phyloP scores from a whole-genome alignment of 192 early-diverging fungal species.

The Borealophlyctis nickersoniae region DNA sequence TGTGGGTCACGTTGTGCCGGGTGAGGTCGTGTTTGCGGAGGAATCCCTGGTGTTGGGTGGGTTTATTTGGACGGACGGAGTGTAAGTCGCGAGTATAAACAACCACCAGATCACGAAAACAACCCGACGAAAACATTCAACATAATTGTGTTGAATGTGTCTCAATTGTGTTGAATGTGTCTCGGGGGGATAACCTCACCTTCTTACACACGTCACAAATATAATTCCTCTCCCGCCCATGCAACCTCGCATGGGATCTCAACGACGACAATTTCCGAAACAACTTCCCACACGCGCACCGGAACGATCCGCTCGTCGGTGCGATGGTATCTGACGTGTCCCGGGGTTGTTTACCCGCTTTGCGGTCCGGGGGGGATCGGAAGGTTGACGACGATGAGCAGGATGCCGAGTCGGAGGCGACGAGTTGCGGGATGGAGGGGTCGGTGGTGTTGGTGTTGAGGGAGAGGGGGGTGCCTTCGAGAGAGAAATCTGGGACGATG shows the following conservation, averaged over 20 bases:
- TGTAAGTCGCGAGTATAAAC: not conserved
- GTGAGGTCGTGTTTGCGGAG: conserved; percentile 33
- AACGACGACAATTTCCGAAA: conserved; percentile 27
- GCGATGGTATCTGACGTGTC: too few relatives aligned
- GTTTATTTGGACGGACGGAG: not conserved
- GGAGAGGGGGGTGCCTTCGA: too few relatives aligned
- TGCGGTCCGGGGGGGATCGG: too few relatives aligned
- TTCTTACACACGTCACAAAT: conserved; percentile 25
- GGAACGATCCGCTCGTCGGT: conserved; percentile 20
- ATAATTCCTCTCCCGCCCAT: conserved; percentile 24
- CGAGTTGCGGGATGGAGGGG: too few relatives aligned
- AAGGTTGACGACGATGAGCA: too few relatives aligned
- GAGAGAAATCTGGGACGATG: not conserved
- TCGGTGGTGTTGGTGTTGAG: too few relatives aligned
- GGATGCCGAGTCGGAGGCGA: too few relatives aligned
- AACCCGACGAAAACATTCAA: too few relatives aligned
- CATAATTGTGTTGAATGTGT: too few relatives aligned
- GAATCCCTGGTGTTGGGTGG: conserved; percentile 8
- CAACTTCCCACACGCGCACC: conserved; percentile 22
- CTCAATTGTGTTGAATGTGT: not conserved
- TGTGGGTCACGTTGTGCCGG: conserved; percentile 26
- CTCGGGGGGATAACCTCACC: not conserved
- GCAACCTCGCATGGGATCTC: conserved; percentile 19
- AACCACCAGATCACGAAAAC: too few relatives aligned
- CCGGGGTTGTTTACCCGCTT: too few relatives aligned